phyloP scores from a whole-genome alignment of 2,329 filamentous ascomycete species.

The Shiraia bambusicola region DNA sequence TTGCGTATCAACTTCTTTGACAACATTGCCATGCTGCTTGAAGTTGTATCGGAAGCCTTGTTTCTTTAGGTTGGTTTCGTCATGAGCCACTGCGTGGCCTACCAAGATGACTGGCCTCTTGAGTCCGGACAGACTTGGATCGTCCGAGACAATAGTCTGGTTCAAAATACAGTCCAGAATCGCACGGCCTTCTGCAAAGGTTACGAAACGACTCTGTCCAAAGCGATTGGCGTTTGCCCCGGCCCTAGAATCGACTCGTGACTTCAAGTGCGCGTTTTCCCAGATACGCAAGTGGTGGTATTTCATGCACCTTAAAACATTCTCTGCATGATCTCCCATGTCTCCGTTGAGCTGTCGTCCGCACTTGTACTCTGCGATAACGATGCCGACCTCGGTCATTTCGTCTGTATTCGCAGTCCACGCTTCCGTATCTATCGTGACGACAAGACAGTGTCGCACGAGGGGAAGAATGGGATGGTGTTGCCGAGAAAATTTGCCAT shows the following conservation, averaged over 20 bases:
- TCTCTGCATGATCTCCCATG: slow-evolving; percentile 9
- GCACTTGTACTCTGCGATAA: slow-evolving; percentile 1
- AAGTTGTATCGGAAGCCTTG: slow-evolving; percentile 10
- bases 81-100: slow-evolving; percentile 18
- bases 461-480: slow-evolving; percentile 3
- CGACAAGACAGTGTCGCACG: slow-evolving; percentile 7
- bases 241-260: slow-evolving; percentile 4
- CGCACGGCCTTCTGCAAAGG: slow-evolving; percentile 3
- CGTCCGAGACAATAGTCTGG: slow-evolving; percentile 6
- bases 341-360: neutral
- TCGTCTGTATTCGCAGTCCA: slow-evolving; percentile 15
- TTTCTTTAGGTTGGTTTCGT: slow-evolving; percentile 11
- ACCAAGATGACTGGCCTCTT: slow-evolving; percentile 18
- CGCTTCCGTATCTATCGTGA: slow-evolving; percentile 22
- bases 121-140: slow-evolving; percentile 6
- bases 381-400: slow-evolving; percentile 23
- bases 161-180: slow-evolving; percentile 13
- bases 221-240: slow-evolving; percentile 19
- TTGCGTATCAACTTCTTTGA: slow-evolving; percentile 25
- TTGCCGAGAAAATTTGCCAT: neutral
- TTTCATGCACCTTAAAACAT: slow-evolving; percentile 12
- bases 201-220: slow-evolving; percentile 16
- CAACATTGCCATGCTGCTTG: slow-evolving; percentile 4
- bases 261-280: slow-evolving; percentile 18
- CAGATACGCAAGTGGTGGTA: slow-evolving; percentile 23